Evolutionary conservation across 352 stramenopile species (phyloP), one percentile per base, ranked within the genome.

Genomic region (Globisporangium irregulare): DNA sequence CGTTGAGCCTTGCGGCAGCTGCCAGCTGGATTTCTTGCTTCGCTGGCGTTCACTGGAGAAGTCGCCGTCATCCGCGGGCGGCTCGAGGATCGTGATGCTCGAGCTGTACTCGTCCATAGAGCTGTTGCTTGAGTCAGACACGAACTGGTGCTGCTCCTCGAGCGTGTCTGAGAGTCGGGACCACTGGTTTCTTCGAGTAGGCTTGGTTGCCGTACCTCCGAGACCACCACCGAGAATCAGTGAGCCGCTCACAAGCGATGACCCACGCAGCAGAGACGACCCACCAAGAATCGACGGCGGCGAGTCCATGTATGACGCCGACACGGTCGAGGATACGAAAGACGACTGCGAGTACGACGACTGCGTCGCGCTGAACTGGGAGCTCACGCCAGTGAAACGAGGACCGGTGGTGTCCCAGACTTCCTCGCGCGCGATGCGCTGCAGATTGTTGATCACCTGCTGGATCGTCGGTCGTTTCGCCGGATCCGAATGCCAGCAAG

Each of bases 401-500:
- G 80, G 80, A 9, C 71, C 80, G 3, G 76, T 86, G 12, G 80
- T 88, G 55, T 92, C 83, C 68, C 85, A 84, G 15, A 87, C 80
- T 71, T 95, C 87, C 62, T 95, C 87, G 5, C 81, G 82, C 10
- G 84, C 86, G 66, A 95, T 91, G 12, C 84, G 81, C 73, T 95
- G 85, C 66, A 95, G 74, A 61, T 73, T 93, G 58, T 75, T 81
- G 54, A 96, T 95, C 25, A 98, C 86, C 62, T 96, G 78, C 61
- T 92, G 79, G 66, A 98, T 96, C 18, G 86, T 93, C 1, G 92
- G 92, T 0, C 92, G 86, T 56, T 92, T 75, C 14, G 76, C 70
- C 4, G 92, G 90, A 27, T 98, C 86, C 2, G 83, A 78, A 60
- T 91, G 81, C 92, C 90, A 97, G 73, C 92, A 98, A 22, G 75